Percentiles rank a stretch among this genome's conserved stretches.
Evolutionary conservation across 2,329 filamentous ascomycete genomes (phyloP).

Genomic region (Verticillium longisporum): DNA sequence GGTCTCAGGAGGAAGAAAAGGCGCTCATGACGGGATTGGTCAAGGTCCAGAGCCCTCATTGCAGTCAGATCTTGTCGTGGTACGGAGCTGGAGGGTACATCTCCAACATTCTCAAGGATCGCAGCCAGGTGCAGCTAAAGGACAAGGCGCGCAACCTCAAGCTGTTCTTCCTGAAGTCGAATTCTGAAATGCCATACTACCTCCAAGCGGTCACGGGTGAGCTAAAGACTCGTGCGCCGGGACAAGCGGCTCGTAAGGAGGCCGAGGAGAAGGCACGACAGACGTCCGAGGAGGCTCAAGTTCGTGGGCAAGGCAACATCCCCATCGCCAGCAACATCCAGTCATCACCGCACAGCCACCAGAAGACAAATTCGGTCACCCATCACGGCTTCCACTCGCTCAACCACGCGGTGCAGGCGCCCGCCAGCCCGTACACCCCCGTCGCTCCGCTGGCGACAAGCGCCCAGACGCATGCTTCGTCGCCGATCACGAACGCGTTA

Average conservation of each 20-base stretch:
- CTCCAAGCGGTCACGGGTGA: conserved; percentile 84
- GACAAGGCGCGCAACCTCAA: conserved; percentile 89
- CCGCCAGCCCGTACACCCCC: conserved; percentile 5
- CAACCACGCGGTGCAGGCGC: not conserved
- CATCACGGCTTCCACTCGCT: conserved; percentile 1
- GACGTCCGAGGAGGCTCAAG: conserved; percentile 53
- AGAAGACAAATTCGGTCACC: not conserved
- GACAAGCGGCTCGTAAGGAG: conserved; percentile 62
- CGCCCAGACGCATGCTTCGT: not conserved
- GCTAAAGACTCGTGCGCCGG: conserved; percentile 76
- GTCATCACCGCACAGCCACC: conserved; percentile 22
- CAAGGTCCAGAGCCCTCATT: conserved; percentile 83
- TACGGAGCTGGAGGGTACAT: conserved; percentile 76
- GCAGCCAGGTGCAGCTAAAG: conserved; percentile 87
- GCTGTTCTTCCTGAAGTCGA: conserved; percentile 85
- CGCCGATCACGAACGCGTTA: conserved; percentile 2
- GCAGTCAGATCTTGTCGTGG: conserved; percentile 83
- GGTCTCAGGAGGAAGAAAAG: conserved; percentile 85
- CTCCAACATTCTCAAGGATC: conserved; percentile 77
- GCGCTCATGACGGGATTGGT: conserved; percentile 84
- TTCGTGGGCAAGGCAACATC: conserved; percentile 54
- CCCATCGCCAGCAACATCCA: conserved; percentile 46
- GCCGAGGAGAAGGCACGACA: conserved; percentile 56
- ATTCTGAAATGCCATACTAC: conserved; percentile 84
- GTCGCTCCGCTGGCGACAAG: not conserved